Evolutionary conservation across 805 yeast species (phyloP), one percentile per base, ranked within the genome.

Genomic region (Clavispora fructus): DNA sequence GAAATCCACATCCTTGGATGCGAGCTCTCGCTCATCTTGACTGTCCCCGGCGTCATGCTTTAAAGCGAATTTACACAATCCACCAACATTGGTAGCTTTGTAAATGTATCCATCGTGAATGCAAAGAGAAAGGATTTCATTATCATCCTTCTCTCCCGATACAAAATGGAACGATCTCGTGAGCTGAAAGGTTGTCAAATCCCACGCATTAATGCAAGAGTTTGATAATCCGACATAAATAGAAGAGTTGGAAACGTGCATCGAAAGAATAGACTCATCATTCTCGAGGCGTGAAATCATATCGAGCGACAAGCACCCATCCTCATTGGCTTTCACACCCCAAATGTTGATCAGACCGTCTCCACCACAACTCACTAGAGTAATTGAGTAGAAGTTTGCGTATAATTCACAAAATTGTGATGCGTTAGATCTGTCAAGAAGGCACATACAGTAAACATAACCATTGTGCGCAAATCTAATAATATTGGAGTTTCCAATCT

Each of bases 391-490:
- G 47, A 11, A 52, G 40, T 47, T 46, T 32, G 35, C 30, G 35
- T 51, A 51, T 37, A 63, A 57, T 14, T 61, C 63, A 33, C 55
- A 49, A 30, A 54, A 54, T 9, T 39, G 51, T 3, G 47, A 49
- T n/a, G 58, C 55, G 29, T 51, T 51, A 5, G 29, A 25, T 23
- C 37, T 37, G 29, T 50, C 43, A 7, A 53, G 45, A 14, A 72
- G 50, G 19, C 71, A 68, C 78, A 87, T 79, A 37, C 90, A 75
- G 62, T 91, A 90, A 11, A 92, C 82, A 55, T 87, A 92, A 13
- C 98, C 96, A 59, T 87, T 81, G 62, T 92, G 99, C 2, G 99
- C 97, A 64, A 87, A 92, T 6, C 81, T 70, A 6, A 87, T 73
- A 39, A 82, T 77, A 58, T 90, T 83, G 17, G 73, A 66, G 4